Conservation (phyloP, 768 basidiomycete species). For the Lactarius hengduanensis region DNA sequence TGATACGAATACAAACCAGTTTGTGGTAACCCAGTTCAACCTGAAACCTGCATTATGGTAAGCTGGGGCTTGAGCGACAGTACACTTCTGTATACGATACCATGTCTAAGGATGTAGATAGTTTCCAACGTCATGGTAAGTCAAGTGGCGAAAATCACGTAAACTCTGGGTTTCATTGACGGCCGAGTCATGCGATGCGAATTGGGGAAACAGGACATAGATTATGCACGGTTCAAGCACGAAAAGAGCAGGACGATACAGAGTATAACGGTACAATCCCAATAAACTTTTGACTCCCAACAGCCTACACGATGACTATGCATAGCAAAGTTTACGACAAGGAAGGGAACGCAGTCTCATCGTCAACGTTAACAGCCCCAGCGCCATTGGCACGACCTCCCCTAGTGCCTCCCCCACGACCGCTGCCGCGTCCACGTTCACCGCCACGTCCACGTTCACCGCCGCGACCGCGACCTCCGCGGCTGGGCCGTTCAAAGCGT, state of each 20-base stretch:
- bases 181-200: not conserved
- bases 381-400: slow-evolving; percentile 42
- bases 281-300: slow-evolving; percentile 26
- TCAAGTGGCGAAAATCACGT: not conserved
- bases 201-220: slow-evolving; percentile 12
- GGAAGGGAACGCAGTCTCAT: slow-evolving; percentile 87
- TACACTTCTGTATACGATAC: slow-evolving; percentile 36
- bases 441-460: slow-evolving; percentile 46
- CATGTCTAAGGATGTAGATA: slow-evolving; percentile 69
- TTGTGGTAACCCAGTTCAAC: slow-evolving; percentile 65
- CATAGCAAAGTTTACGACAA: slow-evolving; percentile 46
- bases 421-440: slow-evolving; percentile 43
- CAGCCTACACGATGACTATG: slow-evolving; percentile 20
- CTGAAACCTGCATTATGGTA: slow-evolving; percentile 56
- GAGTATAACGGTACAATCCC: slow-evolving; percentile 27
- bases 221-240: slow-evolving; percentile 27
- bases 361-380: slow-evolving; percentile 65
- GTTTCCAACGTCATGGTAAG: slow-evolving; percentile 49
- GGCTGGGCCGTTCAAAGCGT: slow-evolving; percentile 74
- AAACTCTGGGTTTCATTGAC: not conserved
- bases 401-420: slow-evolving; percentile 44
- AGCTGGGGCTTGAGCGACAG: slow-evolving; percentile 3
- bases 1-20: slow-evolving; percentile 49
- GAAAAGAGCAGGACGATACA: slow-evolving; percentile 27
- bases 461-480: slow-evolving; percentile 56